Evolutionary conservation across 495 filamentous ascomycete genomes (phyloP).

Genomic region (Podospora sp.): DNA sequence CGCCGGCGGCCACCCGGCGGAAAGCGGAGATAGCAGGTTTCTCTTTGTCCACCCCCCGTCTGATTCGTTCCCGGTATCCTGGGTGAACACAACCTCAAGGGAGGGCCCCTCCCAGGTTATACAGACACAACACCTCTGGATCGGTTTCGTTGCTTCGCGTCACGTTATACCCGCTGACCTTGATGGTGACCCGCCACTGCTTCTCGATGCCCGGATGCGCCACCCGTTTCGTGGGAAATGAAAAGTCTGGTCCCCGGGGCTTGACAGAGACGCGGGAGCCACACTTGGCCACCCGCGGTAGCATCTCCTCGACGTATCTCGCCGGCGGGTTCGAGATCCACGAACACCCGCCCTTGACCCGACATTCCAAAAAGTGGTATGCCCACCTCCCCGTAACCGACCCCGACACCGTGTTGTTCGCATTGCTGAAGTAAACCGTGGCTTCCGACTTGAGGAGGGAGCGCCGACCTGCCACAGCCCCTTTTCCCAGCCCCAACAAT

Average conservation of each 20-base stretch:
- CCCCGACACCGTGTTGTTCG: too few relatives aligned
- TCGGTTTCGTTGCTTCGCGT: slow-evolving; percentile 6
- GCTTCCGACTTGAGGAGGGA: too few relatives aligned
- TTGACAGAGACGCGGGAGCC: not conserved
- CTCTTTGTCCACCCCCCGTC: not conserved
- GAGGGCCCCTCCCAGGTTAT: not conserved
- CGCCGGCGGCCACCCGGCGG: not conserved
- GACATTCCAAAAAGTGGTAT: too few relatives aligned
- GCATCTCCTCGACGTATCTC: too few relatives aligned
- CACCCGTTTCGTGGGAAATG: not conserved
- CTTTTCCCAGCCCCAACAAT: not conserved
- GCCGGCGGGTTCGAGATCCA: too few relatives aligned
- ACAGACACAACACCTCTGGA: slow-evolving; percentile 3
- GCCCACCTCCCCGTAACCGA: too few relatives aligned
- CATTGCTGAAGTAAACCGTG: too few relatives aligned
- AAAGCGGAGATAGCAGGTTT: not conserved
- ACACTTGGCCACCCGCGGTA: not conserved
- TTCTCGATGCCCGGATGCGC: slow-evolving; percentile 14
- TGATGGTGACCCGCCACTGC: slow-evolving; percentile 8
- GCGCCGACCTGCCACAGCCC: not conserved
- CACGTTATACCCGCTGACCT: slow-evolving; percentile 11
- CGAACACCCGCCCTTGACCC: too few relatives aligned
- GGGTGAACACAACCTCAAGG: not conserved
- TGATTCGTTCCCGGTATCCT: not conserved
- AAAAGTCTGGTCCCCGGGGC: not conserved